phyloP scores from a whole-genome alignment of 306 rosid genomes.

The Ammopiptanthus mongolicus region DNA sequence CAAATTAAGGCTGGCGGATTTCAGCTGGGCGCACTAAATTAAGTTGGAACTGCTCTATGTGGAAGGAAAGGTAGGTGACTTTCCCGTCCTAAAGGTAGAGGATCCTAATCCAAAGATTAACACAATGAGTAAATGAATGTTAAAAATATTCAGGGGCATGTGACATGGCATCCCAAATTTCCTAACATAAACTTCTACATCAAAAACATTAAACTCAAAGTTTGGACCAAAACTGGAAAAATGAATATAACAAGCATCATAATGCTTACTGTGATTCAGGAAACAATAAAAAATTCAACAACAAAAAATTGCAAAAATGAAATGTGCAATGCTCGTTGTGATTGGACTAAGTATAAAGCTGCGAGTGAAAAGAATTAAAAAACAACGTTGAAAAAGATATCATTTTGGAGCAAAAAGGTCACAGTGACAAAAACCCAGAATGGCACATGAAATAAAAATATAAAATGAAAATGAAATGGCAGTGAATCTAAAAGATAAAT shows the following conservation, averaged over 20 bases:
- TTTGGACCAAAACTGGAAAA: neutral
- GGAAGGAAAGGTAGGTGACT: too few relatives aligned
- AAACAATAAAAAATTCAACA: neutral
- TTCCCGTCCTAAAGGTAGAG: too few relatives aligned
- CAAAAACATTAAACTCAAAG: neutral
- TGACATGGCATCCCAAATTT: neutral
- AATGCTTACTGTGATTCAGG: neutral
- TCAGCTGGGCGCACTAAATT: too few relatives aligned
- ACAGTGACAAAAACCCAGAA: neutral
- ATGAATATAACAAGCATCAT: neutral
- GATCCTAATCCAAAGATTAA: too few relatives aligned
- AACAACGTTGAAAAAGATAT: neutral
- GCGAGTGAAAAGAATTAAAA: neutral
- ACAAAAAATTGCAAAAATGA: neutral
- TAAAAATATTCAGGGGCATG: neutral
- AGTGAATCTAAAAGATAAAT: neutral
- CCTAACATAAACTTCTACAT: neutral
- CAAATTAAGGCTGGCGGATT: too few relatives aligned
- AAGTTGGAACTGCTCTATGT: too few relatives aligned
- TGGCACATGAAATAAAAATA: neutral
- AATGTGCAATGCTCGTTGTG: neutral
- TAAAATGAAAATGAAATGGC: neutral
- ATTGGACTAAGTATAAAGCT: neutral
- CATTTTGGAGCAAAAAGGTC: neutral
- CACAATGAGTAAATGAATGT: neutral